These are phyloP conservation scores for Candida bentonensis DNA, from an alignment of 805 yeast species.

Conservation along the genomic window DNA sequence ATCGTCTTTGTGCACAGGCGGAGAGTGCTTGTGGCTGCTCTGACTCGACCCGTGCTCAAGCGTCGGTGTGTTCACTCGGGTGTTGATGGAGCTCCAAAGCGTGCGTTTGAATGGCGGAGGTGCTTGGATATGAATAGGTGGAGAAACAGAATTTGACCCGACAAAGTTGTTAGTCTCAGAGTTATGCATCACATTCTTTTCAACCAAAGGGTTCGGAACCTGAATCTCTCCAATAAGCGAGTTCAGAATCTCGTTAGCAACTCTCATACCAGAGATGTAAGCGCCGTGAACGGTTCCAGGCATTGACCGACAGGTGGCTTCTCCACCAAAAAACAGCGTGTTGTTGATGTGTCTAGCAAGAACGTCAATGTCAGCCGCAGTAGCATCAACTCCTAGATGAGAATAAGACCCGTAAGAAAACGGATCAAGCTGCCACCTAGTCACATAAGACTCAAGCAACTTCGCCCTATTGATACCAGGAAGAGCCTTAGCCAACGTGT, in stretches of 20 bases:
- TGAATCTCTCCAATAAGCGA: conserved; percentile 26
- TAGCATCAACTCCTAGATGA: conserved; percentile 28
- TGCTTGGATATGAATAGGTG: neutral
- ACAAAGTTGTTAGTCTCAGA: neutral
- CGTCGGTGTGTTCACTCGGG: neutral
- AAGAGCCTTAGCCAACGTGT: conserved; percentile 18
- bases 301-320: conserved; percentile 27
- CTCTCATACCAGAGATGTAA: conserved; percentile 27
- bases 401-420: conserved; percentile 68
- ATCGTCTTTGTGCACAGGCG: neutral
- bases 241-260: conserved; percentile 27
- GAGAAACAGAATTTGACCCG: neutral
- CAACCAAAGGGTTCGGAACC: conserved; percentile 23
- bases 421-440: conserved; percentile 73
- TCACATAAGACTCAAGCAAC: conserved; percentile 29
- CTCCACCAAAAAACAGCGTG: conserved; percentile 29
- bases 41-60: neutral
- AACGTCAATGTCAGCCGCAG: conserved; percentile 27
- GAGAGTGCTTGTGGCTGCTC: neutral
- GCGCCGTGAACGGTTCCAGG: conserved; percentile 34
- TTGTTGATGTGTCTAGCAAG: conserved; percentile 25
- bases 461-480: conserved; percentile 9
- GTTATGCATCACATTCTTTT: neutral
- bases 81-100: neutral
- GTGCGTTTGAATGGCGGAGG: neutral